Percentiles rank a stretch among this genome's conserved stretches.
Evolutionary conservation across 768 basidiomycete genomes (phyloP).

Genomic region (Hypholoma sublateritium): DNA sequence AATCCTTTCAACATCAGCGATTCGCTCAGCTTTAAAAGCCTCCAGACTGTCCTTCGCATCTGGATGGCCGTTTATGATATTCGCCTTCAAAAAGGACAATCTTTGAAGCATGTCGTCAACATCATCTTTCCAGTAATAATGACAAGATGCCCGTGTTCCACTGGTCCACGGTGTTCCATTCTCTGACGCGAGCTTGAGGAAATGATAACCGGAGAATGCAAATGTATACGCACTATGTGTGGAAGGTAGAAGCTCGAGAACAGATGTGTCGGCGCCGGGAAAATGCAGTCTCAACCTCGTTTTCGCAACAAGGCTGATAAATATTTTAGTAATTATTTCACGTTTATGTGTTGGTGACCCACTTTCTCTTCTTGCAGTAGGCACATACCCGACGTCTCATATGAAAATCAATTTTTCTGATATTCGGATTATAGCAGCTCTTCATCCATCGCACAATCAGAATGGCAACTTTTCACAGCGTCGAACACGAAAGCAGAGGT

Average conservation of each 20-base stretch:
- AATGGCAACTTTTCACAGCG: neutral
- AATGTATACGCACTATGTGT: slow-evolving; percentile 22
- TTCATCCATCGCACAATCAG: neutral
- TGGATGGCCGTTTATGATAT: slow-evolving; percentile 10
- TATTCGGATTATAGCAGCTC: slow-evolving; percentile 10
- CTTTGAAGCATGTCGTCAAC: slow-evolving; percentile 19
- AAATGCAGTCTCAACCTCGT: slow-evolving; percentile 22
- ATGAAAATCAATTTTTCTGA: slow-evolving; percentile 23
- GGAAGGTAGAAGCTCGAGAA: slow-evolving; percentile 29
- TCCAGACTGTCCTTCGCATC: slow-evolving; percentile 23
- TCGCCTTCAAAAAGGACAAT: slow-evolving; percentile 13
- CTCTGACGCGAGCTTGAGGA: neutral
- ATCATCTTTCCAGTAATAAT: slow-evolving; percentile 30
- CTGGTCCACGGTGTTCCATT: neutral
- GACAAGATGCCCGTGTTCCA: neutral
- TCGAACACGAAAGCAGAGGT: neutral
- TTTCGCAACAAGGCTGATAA: slow-evolving; percentile 21
- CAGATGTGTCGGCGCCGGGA: slow-evolving; percentile 21
- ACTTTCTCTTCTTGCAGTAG: slow-evolving; percentile 28
- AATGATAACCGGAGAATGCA: neutral
- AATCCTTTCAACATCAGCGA: slow-evolving; percentile 13
- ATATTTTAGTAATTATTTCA: neutral
- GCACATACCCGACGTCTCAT: slow-evolving; percentile 26
- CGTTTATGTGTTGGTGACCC: neutral
- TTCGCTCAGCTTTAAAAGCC: slow-evolving; percentile 20